Evolutionary conservation across 2,329 filamentous ascomycete species (phyloP).

Genomic region (Juglanconis oblonga): DNA sequence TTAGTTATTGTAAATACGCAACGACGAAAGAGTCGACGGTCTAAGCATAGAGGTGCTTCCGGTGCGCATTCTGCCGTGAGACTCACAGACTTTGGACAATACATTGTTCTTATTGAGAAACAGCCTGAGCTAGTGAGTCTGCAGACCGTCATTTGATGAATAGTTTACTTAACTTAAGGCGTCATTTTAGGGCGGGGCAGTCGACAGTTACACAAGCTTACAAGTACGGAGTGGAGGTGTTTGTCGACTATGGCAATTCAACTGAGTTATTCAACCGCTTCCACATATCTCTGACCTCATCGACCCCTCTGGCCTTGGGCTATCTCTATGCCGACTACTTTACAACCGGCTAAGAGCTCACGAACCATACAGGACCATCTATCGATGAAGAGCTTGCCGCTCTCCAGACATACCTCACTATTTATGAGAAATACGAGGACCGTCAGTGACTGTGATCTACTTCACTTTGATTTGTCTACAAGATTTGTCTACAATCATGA

Average conservation of each 20-base stretch:
- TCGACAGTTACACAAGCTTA: conserved; percentile 2
- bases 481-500: too few species aligned
- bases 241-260: conserved; percentile 5
- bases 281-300: neutral
- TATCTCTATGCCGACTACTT: neutral
- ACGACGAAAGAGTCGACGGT: too few species aligned
- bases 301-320: neutral
- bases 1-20: too few species aligned
- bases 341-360: neutral
- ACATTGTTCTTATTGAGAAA: conserved; percentile 6
- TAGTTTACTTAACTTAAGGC: neutral
- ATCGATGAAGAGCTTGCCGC: neutral
- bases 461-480: neutral
- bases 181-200: neutral
- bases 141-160: too few species aligned
- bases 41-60: neutral
- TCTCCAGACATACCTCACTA: neutral
- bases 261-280: conserved; percentile 4
- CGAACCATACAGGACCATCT: conserved; percentile 1
- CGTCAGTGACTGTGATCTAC: neutral
- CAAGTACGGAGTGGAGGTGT: conserved; percentile 1
- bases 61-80: conserved; percentile 10
- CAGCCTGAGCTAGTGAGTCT: neutral
- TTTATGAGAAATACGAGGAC: conserved; percentile 5
- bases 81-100: conserved; percentile 5